Percentiles rank a stretch among this genome's conserved stretches.
phyloP scores from a whole-genome alignment of 441 rosid species.

The Bruguiera hainesii region DNA sequence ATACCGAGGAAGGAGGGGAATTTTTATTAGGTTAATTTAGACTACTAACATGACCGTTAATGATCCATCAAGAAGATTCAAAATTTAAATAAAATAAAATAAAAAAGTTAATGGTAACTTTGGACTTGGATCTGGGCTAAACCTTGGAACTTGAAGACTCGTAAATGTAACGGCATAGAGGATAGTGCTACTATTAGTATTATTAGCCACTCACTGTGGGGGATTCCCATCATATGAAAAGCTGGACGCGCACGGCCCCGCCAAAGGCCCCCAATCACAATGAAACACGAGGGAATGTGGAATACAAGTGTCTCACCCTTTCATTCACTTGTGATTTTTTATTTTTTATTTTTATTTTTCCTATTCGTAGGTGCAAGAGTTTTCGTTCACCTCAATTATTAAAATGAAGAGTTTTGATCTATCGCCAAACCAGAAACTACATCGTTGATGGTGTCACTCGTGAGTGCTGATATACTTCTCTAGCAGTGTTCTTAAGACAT shows the following conservation, averaged over 20 bases:
- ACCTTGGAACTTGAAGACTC: constrained; percentile 9
- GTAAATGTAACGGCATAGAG: constrained; percentile 19
- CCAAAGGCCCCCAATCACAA: background rate
- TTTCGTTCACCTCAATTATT: no score
- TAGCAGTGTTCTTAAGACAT: no score
- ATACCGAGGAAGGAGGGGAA: no score
- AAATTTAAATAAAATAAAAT: no score
- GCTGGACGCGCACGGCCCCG: background rate
- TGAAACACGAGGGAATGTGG: constrained; percentile 21
- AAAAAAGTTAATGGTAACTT: background rate
- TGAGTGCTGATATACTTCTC: no score
- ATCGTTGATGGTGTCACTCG: no score
- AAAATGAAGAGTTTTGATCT: no score
- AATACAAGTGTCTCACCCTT: constrained; percentile 22
- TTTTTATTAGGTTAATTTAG: no score
- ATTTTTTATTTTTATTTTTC: no score
- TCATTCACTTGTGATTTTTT: background rate
- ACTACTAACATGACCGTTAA: no score
- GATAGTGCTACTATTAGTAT: background rate
- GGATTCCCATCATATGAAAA: constrained; percentile 3
- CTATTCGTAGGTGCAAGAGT: no score
- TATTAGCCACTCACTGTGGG: background rate
- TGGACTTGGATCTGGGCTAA: background rate
- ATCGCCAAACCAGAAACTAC: no score
- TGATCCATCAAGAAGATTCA: background rate